A percentile compares a stretch with the other conserved stretches of the same genome.
Evolutionary conservation across 345 rosid genomes (phyloP).

Genomic region (Triadica sebifera): DNA sequence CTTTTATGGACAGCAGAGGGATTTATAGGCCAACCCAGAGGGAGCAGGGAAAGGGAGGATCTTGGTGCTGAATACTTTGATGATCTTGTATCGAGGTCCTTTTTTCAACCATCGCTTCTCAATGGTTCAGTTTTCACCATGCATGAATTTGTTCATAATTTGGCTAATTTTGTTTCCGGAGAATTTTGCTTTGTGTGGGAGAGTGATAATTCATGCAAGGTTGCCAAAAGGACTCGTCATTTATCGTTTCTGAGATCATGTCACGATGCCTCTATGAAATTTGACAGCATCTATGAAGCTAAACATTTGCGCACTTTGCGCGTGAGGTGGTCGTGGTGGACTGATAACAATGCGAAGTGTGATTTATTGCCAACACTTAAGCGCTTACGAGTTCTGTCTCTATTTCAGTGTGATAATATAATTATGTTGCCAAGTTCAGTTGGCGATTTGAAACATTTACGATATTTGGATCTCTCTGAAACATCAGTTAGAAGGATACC

Average conservation of each 20-base stretch:
- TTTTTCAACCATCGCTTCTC: neutral
- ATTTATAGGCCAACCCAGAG: neutral
- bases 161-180: constrained; percentile 33
- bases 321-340: neutral
- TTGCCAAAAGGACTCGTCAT: constrained; percentile 32
- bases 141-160: constrained; percentile 42
- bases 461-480: constrained; percentile 9
- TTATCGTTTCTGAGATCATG: constrained; percentile 21
- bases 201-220: constrained; percentile 10
- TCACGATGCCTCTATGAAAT: neutral
- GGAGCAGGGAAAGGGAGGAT: neutral
- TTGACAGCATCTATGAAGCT: neutral
- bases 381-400: constrained; percentile 2
- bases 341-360: neutral
- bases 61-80: neutral
- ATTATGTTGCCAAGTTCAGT: constrained; percentile 2
- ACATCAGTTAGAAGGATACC: neutral
- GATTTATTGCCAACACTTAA: neutral
- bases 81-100: constrained; percentile 10
- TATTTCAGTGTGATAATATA: neutral
- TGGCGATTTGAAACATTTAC: constrained; percentile 7
- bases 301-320: constrained; percentile 14
- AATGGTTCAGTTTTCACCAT: constrained; percentile 14
- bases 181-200: constrained; percentile 30
- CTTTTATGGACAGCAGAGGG: constrained; percentile 17